These are phyloP conservation scores for Straminergon stramineum DNA, from an alignment of 225 moss, liverwort and hornwort genomes.

Conservation along the genomic window DNA sequence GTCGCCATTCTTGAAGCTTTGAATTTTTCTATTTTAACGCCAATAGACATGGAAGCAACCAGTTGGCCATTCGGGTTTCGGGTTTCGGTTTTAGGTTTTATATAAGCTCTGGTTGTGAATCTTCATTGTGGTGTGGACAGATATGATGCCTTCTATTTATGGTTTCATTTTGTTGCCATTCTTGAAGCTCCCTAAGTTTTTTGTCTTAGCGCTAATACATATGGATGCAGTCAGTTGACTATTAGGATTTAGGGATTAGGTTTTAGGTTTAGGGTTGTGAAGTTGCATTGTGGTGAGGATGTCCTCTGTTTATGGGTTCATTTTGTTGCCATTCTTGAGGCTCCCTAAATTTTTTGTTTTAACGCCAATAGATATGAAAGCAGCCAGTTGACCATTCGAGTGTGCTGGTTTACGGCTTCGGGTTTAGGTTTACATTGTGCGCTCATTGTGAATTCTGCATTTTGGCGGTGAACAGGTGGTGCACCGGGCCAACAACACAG, in stretches of 20 bases:
- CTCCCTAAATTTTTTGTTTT: too few species aligned
- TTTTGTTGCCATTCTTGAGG: not conserved
- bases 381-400: not conserved
- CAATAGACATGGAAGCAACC: not conserved
- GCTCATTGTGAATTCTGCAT: not conserved
- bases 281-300: not conserved
- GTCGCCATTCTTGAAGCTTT: not conserved
- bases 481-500: conserved; percentile 58
- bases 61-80: not conserved
- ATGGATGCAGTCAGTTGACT: not conserved
- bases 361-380: not conserved
- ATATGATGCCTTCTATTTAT: not conserved
- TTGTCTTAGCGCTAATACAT: not conserved
- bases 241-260: not conserved
- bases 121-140: not conserved
- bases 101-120: not conserved
- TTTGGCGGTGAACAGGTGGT: conserved; percentile 27
- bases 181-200: not conserved
- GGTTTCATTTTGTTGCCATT: not conserved
- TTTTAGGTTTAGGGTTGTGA: not conserved
- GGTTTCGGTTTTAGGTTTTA: not conserved
- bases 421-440: too few species aligned
- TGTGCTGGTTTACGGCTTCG: too few species aligned
- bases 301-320: not conserved
- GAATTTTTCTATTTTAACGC: not conserved